These are phyloP conservation scores for Phallus indusiatus DNA, from an alignment of 768 basidiomycete genomes.

Conservation along the genomic window DNA sequence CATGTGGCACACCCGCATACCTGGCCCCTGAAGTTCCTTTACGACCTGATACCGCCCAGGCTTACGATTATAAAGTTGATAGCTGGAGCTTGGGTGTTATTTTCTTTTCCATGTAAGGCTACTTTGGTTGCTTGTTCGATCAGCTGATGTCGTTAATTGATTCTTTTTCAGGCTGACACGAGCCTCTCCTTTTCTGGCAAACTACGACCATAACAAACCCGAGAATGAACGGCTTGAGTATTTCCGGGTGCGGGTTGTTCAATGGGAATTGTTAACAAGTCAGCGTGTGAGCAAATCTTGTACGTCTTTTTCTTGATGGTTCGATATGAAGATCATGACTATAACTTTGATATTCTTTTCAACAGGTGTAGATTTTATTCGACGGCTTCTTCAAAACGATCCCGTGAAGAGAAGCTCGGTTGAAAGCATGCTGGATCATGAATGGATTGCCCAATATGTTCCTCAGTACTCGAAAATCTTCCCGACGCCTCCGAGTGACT, in stretches of 20 bases:
- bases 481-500: background rate
- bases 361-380: constrained; percentile 59
- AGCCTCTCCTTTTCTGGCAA: constrained; percentile 68
- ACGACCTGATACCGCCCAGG: constrained; percentile 44
- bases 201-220: constrained; percentile 23
- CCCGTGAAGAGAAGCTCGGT: constrained; percentile 66
- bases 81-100: constrained; percentile 97
- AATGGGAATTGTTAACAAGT: constrained; percentile 44
- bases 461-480: background rate
- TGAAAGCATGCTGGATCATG: constrained; percentile 55
- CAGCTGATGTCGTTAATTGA: constrained; percentile 1
- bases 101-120: constrained; percentile 77
- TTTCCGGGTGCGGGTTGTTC: constrained; percentile 38
- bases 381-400: constrained; percentile 50
- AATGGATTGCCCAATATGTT: constrained; percentile 47
- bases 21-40: constrained; percentile 87
- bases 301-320: constrained; percentile 21
- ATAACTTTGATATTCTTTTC: constrained; percentile 1
- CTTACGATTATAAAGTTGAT: constrained; percentile 86
- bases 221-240: constrained; percentile 45
- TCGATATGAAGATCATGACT: background rate
- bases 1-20: constrained; percentile 95
- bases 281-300: constrained; percentile 36
- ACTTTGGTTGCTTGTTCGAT: background rate
- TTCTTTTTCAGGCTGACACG: constrained; percentile 54